Conservation (phyloP, 345 rosid genomes). For the Brassica carinata region DNA sequence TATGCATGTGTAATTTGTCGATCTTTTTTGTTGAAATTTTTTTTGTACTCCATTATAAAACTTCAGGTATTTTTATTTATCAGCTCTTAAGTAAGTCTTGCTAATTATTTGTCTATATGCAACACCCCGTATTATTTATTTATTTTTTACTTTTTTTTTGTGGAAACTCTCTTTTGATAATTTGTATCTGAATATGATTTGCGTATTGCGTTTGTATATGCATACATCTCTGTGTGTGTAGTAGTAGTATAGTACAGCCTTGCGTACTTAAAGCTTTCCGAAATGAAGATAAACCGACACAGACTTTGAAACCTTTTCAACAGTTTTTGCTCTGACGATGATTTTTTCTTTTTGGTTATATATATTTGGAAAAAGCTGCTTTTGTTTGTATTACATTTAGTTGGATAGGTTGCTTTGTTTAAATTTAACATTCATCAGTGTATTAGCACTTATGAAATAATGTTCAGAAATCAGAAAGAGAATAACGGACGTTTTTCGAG, state of each 20-base stretch:
- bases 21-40: not conserved
- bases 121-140: not conserved
- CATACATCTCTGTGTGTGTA: not conserved
- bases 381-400: constrained; percentile 36
- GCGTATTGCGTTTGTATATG: not conserved
- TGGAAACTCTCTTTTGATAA: not conserved
- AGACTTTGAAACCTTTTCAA: constrained; percentile 18
- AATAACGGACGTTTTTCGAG: constrained; percentile 55
- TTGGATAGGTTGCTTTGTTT: constrained; percentile 2
- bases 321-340: constrained; percentile 18
- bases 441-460: not conserved
- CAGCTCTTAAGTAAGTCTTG: constrained; percentile 4
- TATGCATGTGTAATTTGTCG: not conserved
- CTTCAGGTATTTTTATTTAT: not conserved
- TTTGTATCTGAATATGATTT: not conserved
- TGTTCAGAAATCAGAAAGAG: constrained; percentile 5
- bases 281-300: constrained; percentile 25
- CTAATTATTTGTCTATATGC: not conserved
- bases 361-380: constrained; percentile 31
- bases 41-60: not conserved
- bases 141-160: not conserved
- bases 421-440: not conserved
- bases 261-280: constrained; percentile 23
- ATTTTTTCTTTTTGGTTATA: constrained; percentile 2
- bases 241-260: constrained; percentile 7